Evolutionary conservation across 306 rosid genomes (phyloP).

Genomic region (Corylus heterophylla): DNA sequence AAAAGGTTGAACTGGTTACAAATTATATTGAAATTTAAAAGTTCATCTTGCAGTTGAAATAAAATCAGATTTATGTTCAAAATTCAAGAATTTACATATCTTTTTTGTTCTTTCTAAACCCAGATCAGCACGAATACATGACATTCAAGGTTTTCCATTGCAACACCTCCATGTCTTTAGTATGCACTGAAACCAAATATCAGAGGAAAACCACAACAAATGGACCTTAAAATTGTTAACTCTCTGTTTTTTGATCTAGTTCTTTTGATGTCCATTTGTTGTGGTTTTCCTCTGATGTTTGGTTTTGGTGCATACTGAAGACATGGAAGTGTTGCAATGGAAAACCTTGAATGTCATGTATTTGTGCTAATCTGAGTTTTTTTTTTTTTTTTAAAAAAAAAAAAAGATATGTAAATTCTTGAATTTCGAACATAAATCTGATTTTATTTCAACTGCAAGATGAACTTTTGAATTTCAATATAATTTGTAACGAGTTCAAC

Average conservation of each 20-base stretch:
- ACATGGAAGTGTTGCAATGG: neutral
- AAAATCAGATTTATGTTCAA: too few species aligned
- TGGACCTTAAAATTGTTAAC: too few species aligned
- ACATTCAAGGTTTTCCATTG: neutral
- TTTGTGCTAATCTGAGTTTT: neutral
- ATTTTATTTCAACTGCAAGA: neutral
- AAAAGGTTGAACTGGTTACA: too few species aligned
- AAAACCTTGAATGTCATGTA: neutral
- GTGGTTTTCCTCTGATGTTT: neutral
- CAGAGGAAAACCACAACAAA: neutral
- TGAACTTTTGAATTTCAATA: neutral
- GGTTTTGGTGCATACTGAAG: neutral
- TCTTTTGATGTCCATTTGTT: too few species aligned
- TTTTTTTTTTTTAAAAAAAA: too few species aligned
- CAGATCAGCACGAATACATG: neutral
- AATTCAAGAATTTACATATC: too few species aligned
- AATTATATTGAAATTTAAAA: neutral
- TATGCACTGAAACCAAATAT: neutral
- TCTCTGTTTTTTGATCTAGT: too few species aligned
- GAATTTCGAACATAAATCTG: too few species aligned
- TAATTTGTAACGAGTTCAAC: too few species aligned
- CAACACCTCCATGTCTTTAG: neutral
- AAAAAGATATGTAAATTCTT: too few species aligned
- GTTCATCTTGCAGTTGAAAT: neutral
- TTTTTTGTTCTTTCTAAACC: too few species aligned